Conservation (phyloP, 148 eudicot genomes). For the Silene conica region DNA sequence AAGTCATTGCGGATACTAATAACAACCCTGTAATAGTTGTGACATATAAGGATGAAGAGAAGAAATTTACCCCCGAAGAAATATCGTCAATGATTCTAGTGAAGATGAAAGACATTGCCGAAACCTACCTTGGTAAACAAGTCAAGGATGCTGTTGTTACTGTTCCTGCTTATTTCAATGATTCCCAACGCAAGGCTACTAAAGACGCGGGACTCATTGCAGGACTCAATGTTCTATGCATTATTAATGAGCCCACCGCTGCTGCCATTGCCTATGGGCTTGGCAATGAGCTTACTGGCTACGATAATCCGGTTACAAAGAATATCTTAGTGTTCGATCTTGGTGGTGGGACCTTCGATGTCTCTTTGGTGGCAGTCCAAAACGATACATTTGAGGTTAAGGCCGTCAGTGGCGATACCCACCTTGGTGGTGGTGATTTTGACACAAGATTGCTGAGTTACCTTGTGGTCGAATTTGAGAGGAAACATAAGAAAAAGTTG, state of each 20-base stretch:
- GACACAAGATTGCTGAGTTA: neutral
- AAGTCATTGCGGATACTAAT: neutral
- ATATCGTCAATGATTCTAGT: neutral
- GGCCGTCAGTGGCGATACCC: no score
- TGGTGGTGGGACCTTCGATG: neutral
- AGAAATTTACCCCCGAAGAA: no score
- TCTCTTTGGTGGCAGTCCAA: neutral
- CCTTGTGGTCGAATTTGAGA: slow-evolving; percentile 1
- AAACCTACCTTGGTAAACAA: no score
- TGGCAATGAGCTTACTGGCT: neutral
- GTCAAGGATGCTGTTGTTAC: slow-evolving; percentile 17
- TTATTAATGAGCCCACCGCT: no score
- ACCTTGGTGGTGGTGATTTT: no score
- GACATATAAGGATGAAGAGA: no score
- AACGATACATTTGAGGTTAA: slow-evolving; percentile 1
- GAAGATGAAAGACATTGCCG: slow-evolving; percentile 10
- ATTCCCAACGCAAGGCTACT: slow-evolving; percentile 14
- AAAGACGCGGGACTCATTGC: slow-evolving; percentile 13
- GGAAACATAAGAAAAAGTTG: slow-evolving; percentile 2
- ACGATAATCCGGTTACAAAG: neutral
- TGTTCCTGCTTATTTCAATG: slow-evolving; percentile 24
- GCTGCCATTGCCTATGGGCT: no score
- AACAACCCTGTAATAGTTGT: no score
- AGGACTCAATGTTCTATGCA: neutral
- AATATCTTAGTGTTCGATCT: neutral